These are phyloP conservation scores for Phyllosticta citrichinensis DNA, from an alignment of 2,329 filamentous ascomycete species.

Conservation along the genomic window DNA sequence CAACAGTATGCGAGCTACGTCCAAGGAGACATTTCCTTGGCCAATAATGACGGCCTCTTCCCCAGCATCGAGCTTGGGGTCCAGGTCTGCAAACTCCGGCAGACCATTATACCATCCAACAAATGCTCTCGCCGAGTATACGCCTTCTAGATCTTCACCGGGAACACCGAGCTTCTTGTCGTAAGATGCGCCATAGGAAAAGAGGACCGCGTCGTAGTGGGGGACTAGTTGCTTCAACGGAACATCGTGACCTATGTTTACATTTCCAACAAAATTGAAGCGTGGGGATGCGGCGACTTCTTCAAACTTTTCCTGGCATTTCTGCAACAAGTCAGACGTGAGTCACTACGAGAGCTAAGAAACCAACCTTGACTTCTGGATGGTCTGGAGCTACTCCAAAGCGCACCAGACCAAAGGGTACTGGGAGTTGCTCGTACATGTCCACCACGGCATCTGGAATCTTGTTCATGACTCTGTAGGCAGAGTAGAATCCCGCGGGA, in stretches of 20 bases:
- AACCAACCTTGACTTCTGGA: conserved; percentile 83
- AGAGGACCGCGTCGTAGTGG: conserved; percentile 86
- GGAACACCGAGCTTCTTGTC: conserved; percentile 71
- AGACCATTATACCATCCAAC: conserved; percentile 98
- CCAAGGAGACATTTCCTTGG: conserved; percentile 91
- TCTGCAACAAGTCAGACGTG: conserved; percentile 42
- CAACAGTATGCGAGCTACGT: conserved; percentile 81
- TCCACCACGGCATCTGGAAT: conserved; percentile 65
- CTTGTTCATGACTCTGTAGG: conserved; percentile 72
- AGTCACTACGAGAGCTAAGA: not conserved
- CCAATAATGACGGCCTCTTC: conserved; percentile 84
- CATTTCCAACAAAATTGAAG: conserved; percentile 88
- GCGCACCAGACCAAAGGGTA: conserved; percentile 83
- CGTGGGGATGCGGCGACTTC: conserved; percentile 72
- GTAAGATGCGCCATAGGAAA: conserved; percentile 83
- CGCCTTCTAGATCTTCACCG: conserved; percentile 66
- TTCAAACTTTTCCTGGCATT: conserved; percentile 88
- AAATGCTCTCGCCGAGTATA: conserved; percentile 84
- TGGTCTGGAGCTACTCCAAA: conserved; percentile 98
- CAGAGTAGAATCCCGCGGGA: conserved; percentile 91
- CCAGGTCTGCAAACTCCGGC: conserved; percentile 64
- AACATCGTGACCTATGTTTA: conserved; percentile 62
- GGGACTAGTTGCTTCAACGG: conserved; percentile 59
- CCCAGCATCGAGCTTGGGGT: conserved; percentile 62
- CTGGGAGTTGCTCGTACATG: conserved; percentile 92